These are phyloP conservation scores for Globisporangium paroecandrum DNA, from an alignment of 352 stramenopile genomes.

Conservation along the genomic window DNA sequence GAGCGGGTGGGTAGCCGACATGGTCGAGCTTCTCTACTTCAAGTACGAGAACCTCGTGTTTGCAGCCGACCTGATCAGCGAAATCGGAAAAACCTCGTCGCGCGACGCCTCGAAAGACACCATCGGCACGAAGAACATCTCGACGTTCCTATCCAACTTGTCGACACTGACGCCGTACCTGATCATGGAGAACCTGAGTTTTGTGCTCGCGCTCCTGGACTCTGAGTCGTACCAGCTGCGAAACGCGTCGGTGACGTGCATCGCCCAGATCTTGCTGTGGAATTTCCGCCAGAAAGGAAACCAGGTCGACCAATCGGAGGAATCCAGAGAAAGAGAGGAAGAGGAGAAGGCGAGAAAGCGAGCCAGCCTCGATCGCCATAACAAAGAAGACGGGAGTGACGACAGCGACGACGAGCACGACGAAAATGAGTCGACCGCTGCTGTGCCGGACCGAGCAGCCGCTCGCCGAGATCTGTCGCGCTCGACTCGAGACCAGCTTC, in stretches of 20 bases:
- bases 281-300: conserved; percentile 58
- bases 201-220: conserved; percentile 70
- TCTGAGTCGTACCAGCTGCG: conserved; percentile 75
- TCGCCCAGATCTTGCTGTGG: conserved; percentile 73
- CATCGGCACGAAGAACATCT: conserved; percentile 69
- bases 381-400: conserved; percentile 15
- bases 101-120: conserved; percentile 69
- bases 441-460: not conserved
- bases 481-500: conserved; percentile 66
- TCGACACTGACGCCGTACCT: conserved; percentile 60
- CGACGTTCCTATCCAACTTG: conserved; percentile 63
- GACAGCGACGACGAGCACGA: conserved; percentile 24
- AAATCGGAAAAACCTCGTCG: conserved; percentile 72
- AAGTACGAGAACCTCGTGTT: conserved; percentile 64
- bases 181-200: conserved; percentile 74
- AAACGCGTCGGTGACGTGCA: conserved; percentile 72
- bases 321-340: conserved; percentile 12
- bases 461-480: conserved; percentile 44
- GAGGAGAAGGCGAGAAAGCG: conserved; percentile 7
- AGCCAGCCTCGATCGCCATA: conserved; percentile 10
- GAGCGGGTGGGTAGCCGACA: conserved; percentile 50
- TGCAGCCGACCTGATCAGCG: conserved; percentile 66
- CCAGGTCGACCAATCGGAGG: conserved; percentile 15
- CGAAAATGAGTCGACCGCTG: conserved; percentile 7
- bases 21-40: conserved; percentile 59